Conservation (phyloP, 176 grass and related monocot genomes). For the Raddia guianensis region DNA sequence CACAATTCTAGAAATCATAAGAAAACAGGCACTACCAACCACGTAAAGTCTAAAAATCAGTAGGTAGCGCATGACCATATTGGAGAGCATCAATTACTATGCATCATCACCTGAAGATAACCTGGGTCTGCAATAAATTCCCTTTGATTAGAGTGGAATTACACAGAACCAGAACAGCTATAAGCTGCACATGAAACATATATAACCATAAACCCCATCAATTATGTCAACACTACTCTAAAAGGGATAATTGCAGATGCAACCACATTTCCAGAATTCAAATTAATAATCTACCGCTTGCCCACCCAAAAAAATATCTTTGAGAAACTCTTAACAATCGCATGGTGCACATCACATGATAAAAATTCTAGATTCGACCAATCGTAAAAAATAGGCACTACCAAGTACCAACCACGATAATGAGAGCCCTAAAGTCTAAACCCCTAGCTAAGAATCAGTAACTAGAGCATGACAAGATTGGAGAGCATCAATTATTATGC, state of each 20-base stretch:
- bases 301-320: background rate
- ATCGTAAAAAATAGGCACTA: background rate
- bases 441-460: background rate
- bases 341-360: background rate
- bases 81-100: too few species aligned
- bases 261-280: background rate
- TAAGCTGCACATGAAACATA: too few species aligned
- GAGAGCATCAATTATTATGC: too few species aligned
- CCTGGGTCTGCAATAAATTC: too few species aligned
- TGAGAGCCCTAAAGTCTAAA: background rate
- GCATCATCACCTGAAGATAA: too few species aligned
- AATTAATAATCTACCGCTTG: background rate
- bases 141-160: too few species aligned
- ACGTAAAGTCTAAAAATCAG: background rate
- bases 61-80: background rate
- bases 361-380: background rate
- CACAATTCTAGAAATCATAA: background rate
- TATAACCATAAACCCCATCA: too few species aligned
- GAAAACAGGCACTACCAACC: background rate
- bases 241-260: background rate
- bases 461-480: background rate
- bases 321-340: background rate
- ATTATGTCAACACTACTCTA: background rate
- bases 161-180: too few species aligned
- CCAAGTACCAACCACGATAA: background rate